Conservation (phyloP, 1,284 basidiomycete genomes). For the Ganoderma boninense region DNA sequence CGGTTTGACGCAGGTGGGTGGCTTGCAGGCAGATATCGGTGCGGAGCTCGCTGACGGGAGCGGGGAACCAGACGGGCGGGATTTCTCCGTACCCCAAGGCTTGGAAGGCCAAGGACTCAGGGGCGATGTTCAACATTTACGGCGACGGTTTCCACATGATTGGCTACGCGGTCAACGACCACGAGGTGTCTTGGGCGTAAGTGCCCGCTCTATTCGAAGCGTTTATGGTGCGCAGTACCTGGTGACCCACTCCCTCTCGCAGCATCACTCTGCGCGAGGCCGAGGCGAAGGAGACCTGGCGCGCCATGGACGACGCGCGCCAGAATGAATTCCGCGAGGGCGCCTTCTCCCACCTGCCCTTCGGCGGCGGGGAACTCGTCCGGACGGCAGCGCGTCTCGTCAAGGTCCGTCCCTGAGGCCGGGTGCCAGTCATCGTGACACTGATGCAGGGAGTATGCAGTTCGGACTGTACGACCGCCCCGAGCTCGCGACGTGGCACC, state of each 20-base stretch:
- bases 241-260: background rate
- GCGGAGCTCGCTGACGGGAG: background rate
- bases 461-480: slow-evolving; percentile 58
- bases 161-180: slow-evolving; percentile 47
- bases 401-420: slow-evolving; percentile 42
- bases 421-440: background rate
- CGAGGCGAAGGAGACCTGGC: slow-evolving; percentile 55
- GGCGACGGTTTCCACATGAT: slow-evolving; percentile 50
- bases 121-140: slow-evolving; percentile 45
- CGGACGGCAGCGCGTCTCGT: slow-evolving; percentile 45
- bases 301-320: slow-evolving; percentile 43
- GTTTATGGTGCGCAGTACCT: background rate
- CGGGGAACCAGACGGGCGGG: slow-evolving; percentile 43
- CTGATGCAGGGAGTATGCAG: slow-evolving; percentile 33
- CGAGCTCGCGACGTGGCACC: slow-evolving; percentile 52
- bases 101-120: slow-evolving; percentile 16
- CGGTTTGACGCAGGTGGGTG: slow-evolving; percentile 51
- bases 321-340: slow-evolving; percentile 44
- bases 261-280: slow-evolving; percentile 49
- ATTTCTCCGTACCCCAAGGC: slow-evolving; percentile 43
- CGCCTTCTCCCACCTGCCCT: slow-evolving; percentile 44
- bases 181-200: slow-evolving; percentile 50
- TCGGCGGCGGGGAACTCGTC: slow-evolving; percentile 48
- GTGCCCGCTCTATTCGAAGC: slow-evolving; percentile 34
- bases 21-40: too few species aligned